Conservation (phyloP, 2,329 filamentous ascomycete genomes). For the Neofusicoccum kwambonambiense region DNA sequence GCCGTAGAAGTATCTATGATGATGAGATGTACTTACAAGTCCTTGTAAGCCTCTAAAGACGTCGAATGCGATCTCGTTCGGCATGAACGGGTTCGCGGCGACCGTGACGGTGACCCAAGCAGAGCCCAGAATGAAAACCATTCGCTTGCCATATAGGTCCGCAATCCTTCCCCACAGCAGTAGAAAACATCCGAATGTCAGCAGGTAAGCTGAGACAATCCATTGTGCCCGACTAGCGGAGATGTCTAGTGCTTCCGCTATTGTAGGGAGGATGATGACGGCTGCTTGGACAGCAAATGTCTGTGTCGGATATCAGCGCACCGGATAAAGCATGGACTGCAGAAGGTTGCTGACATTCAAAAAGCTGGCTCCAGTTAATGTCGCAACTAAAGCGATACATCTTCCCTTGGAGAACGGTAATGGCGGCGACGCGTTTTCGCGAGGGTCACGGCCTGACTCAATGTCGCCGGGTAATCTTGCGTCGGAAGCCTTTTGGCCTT, state of each 20-base stretch:
- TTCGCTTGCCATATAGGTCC: constrained; percentile 58
- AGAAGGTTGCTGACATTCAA: no score
- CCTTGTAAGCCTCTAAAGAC: constrained; percentile 64
- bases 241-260: constrained; percentile 31
- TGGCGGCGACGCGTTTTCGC: no score
- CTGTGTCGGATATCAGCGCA: neutral
- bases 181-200: constrained; percentile 65
- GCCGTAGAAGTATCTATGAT: constrained; percentile 6
- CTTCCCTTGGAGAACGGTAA: no score
- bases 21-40: constrained; percentile 38
- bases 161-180: constrained; percentile 63
- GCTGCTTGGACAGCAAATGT: constrained; percentile 33
- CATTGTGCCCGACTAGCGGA: constrained; percentile 31
- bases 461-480: no score
- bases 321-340: no score
- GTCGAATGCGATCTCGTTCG: constrained; percentile 64
- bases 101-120: constrained; percentile 59
- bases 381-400: no score
- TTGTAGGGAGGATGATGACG: constrained; percentile 35
- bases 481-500: no score
- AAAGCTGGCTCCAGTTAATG: no score
- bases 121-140: constrained; percentile 62
- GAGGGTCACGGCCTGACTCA: no score
- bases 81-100: constrained; percentile 60
- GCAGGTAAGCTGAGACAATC: constrained; percentile 57